Percentiles rank a stretch among this genome's conserved stretches.
Conservation (phyloP, 805 yeast genomes). For the Wickerhamomyces silvicola region DNA sequence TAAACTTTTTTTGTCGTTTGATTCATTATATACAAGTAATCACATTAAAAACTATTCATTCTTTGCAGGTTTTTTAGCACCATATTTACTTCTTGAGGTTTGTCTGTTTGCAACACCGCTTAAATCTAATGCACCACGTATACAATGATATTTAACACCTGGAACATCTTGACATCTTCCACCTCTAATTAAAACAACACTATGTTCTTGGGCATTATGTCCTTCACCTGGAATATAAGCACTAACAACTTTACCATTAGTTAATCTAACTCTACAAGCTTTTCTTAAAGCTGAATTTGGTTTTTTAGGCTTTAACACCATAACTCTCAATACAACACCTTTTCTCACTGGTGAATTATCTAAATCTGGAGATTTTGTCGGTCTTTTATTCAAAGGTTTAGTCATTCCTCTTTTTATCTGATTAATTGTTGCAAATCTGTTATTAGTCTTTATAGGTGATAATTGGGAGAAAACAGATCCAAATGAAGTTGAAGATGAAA, state of each 20-base stretch:
- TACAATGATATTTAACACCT: conserved; percentile 91
- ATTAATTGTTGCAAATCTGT: conserved; percentile 58
- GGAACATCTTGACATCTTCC: conserved; percentile 98
- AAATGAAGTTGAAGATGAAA: conserved; percentile 9
- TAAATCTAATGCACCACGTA: conserved; percentile 89
- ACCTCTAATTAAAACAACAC: conserved; percentile 94
- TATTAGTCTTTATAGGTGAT: conserved; percentile 13
- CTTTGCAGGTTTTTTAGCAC: conserved; percentile 76
- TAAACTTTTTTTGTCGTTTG: neutral
- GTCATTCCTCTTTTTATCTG: conserved; percentile 67
- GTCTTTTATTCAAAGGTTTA: conserved; percentile 41
- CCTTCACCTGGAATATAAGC: conserved; percentile 99
- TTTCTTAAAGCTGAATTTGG: conserved; percentile 98
- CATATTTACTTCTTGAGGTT: conserved; percentile 88
- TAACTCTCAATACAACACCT: conserved; percentile 89
- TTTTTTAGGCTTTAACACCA: conserved; percentile 95
- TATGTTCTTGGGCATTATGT: conserved; percentile 96
- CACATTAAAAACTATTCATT: conserved; percentile 13
- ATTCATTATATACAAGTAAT: conserved; percentile 3
- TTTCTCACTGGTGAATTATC: conserved; percentile 79
- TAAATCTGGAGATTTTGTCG: conserved; percentile 73
- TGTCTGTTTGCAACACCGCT: conserved; percentile 92
- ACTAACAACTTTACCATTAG: conserved; percentile 82
- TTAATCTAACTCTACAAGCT: conserved; percentile 88
- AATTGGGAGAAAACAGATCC: conserved; percentile 5